A percentile compares a stretch with the other conserved stretches of the same genome.
Evolutionary conservation across 192 early-diverging fungal species (phyloP).

Genomic region (Entomortierella lignicola): DNA sequence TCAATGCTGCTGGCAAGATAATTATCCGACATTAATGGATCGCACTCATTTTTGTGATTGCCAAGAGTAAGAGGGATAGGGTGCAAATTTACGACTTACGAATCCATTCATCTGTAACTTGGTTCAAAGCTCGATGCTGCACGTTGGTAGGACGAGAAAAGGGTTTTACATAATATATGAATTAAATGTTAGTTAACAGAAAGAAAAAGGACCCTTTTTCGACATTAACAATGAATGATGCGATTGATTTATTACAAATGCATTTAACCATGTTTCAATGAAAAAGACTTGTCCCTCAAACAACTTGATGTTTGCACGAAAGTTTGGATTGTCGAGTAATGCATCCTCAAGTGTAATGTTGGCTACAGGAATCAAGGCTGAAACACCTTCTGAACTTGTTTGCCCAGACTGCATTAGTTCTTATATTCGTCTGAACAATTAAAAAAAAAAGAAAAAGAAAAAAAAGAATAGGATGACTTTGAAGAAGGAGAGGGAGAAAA

Average conservation of each 20-base stretch:
- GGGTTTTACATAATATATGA: neutral
- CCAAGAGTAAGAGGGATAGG: neutral
- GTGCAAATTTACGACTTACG: slow-evolving; percentile 37
- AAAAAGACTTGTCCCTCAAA: slow-evolving; percentile 68
- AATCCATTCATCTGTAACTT: slow-evolving; percentile 44
- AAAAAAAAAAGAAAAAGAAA: slow-evolving; percentile 8
- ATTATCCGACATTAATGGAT: neutral
- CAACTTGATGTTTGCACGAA: slow-evolving; percentile 62
- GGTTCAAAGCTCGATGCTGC: slow-evolving; percentile 45
- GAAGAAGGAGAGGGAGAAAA: no score
- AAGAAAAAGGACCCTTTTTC: neutral
- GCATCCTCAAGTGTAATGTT: slow-evolving; percentile 64
- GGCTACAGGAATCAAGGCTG: slow-evolving; percentile 49
- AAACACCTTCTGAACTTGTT: slow-evolving; percentile 27
- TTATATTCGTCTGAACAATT: no score
- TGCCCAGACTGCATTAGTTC: slow-evolving; percentile 24
- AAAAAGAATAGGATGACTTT: neutral
- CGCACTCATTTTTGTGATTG: no score
- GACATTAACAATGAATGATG: neutral
- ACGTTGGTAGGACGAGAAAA: neutral
- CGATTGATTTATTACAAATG: slow-evolving; percentile 32
- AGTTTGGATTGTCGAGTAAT: slow-evolving; percentile 64
- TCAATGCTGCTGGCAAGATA: neutral
- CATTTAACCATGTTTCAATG: slow-evolving; percentile 66
- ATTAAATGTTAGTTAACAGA: neutral